A percentile compares a stretch with the other conserved stretches of the same genome.
phyloP scores from a whole-genome alignment of 768 basidiomycete species.

The Phaffia tasmanica region DNA sequence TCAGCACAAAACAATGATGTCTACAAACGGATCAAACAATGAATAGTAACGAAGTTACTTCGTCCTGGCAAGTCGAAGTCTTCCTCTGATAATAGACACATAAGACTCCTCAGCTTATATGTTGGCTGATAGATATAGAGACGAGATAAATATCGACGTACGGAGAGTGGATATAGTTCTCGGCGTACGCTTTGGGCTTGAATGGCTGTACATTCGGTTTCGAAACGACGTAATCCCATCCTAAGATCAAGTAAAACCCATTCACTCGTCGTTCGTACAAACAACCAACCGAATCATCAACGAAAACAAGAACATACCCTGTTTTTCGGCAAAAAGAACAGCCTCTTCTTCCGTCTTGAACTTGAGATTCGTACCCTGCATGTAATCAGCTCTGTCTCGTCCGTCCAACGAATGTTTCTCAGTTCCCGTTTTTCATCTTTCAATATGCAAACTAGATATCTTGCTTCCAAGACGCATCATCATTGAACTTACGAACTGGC shows the following conservation, averaged over 20 bases:
- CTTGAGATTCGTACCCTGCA: slow-evolving; percentile 75
- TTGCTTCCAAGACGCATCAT: too few species aligned
- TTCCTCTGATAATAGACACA: background rate
- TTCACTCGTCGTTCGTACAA: background rate
- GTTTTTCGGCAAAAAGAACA: slow-evolving; percentile 81
- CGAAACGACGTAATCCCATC: slow-evolving; percentile 82
- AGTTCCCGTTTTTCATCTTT: background rate
- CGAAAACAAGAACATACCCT: slow-evolving; percentile 48
- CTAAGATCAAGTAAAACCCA: background rate
- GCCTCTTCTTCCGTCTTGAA: slow-evolving; percentile 85
- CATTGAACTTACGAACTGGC: slow-evolving; percentile 66
- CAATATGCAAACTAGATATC: too few species aligned
- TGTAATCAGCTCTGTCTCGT: slow-evolving; percentile 68
- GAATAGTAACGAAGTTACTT: slow-evolving; percentile 24
- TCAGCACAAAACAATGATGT: too few species aligned
- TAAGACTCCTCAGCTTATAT: background rate
- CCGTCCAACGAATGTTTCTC: background rate
- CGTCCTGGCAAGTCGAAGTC: slow-evolving; percentile 16
- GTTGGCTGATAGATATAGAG: background rate
- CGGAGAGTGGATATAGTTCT: slow-evolving; percentile 72
- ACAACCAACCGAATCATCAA: slow-evolving; percentile 2
- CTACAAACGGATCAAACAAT: too few species aligned
- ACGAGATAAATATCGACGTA: background rate
- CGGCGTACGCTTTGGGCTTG: slow-evolving; percentile 76
- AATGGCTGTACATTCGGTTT: slow-evolving; percentile 52